Evolutionary conservation across 345 rosid species (phyloP).

Genomic region (Gossypium anomalum): DNA sequence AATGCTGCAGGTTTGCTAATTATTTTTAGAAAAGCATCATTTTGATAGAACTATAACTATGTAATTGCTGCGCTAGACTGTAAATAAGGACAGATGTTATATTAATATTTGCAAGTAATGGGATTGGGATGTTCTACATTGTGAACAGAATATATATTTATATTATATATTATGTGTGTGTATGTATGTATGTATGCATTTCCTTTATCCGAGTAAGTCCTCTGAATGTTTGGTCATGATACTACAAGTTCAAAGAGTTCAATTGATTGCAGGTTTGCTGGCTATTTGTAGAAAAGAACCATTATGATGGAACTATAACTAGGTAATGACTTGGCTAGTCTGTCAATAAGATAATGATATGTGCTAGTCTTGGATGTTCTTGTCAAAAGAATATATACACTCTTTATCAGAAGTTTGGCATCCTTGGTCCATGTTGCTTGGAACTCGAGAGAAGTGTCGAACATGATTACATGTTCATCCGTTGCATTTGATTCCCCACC

Average conservation of each 20-base stretch:
- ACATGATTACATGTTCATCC: neutral
- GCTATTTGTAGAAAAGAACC: neutral
- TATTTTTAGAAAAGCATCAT: neutral
- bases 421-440: neutral
- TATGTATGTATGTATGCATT: neutral
- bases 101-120: neutral
- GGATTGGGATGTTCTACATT: constrained; percentile 3
- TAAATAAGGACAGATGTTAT: neutral
- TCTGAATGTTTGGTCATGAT: constrained; percentile 10
- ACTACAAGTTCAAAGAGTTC: neutral
- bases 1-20: neutral
- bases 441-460: neutral
- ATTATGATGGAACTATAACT: neutral
- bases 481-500: neutral
- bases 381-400: neutral
- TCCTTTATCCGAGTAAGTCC: neutral
- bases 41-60: neutral
- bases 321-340: neutral
- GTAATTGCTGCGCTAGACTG: neutral
- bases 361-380: neutral
- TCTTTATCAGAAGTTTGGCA: neutral
- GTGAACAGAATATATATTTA: too few relatives aligned
- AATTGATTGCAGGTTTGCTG: neutral
- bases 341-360: neutral
- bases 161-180: neutral